These are phyloP conservation scores for Phytophthora ramorum DNA, from an alignment of 352 stramenopile genomes.

Conservation along the genomic window DNA sequence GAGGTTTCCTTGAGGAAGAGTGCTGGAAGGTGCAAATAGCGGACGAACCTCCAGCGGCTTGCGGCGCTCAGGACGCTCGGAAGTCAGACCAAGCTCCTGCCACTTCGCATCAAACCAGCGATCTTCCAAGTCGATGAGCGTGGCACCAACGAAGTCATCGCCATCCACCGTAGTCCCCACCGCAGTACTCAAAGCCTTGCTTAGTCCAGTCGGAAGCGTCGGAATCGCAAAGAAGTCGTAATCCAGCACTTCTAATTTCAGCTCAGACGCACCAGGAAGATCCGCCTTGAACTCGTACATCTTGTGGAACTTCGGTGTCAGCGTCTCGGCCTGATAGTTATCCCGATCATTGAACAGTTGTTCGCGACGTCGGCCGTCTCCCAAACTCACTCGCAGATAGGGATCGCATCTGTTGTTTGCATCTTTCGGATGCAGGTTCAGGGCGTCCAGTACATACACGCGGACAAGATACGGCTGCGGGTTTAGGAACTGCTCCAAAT, in stretches of 20 bases:
- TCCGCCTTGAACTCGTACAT: conserved; percentile 92
- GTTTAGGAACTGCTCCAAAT: conserved; percentile 77
- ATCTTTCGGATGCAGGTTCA: conserved; percentile 86
- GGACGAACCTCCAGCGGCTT: conserved; percentile 74
- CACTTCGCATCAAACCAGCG: conserved; percentile 91
- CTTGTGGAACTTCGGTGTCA: conserved; percentile 91
- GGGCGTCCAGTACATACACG: conserved; percentile 88
- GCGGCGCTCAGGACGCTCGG: conserved; percentile 41
- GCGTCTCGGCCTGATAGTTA: conserved; percentile 77
- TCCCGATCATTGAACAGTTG: conserved; percentile 84
- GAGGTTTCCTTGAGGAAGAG: conserved; percentile 71
- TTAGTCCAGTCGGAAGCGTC: conserved; percentile 55
- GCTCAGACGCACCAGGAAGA: conserved; percentile 78
- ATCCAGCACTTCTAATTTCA: conserved; percentile 74
- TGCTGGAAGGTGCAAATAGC: conserved; percentile 76
- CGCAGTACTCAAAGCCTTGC: conserved; percentile 52
- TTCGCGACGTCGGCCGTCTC: conserved; percentile 68
- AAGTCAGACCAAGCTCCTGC: conserved; percentile 69
- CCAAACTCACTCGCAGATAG: conserved; percentile 85
- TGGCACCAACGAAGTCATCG: conserved; percentile 93
- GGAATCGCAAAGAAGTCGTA: conserved; percentile 81
- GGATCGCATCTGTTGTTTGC: conserved; percentile 86
- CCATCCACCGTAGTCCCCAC: conserved; percentile 57
- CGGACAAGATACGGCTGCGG: conserved; percentile 84
- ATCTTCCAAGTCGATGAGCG: conserved; percentile 94